These are phyloP conservation scores for Filobasidium uniguttulatum DNA, from an alignment of 1,284 basidiomycete species.

Conservation along the genomic window DNA sequence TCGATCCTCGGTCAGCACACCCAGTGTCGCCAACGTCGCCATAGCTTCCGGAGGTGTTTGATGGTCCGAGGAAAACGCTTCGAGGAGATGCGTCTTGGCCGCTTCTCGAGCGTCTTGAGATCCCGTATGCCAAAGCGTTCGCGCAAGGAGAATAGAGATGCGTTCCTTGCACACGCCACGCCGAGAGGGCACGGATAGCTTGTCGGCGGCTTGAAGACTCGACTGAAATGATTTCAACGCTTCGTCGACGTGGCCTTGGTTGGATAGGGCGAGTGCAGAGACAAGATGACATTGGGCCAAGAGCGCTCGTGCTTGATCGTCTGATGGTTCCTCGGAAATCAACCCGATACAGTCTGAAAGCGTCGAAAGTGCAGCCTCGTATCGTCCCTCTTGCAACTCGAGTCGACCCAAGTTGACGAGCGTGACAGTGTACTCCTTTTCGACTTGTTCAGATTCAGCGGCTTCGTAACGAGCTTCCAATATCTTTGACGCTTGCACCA, in stretches of 20 bases:
- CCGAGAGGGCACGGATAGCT: conserved; percentile 17
- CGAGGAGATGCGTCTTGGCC: conserved; percentile 65
- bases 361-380: conserved; percentile 50
- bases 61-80: conserved; percentile 61
- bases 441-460: conserved; percentile 60
- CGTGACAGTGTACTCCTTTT: conserved; percentile 66
- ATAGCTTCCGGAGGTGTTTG: conserved; percentile 54
- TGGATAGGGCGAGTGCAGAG: conserved; percentile 47
- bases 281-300: background rate
- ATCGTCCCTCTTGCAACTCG: conserved; percentile 48
- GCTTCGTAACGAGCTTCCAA: conserved; percentile 81
- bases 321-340: conserved; percentile 44
- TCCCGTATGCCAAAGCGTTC: conserved; percentile 67
- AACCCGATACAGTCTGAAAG: conserved; percentile 63
- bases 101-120: conserved; percentile 58
- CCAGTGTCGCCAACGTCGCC: conserved; percentile 71
- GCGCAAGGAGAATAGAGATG: conserved; percentile 59
- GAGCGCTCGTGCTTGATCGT: conserved; percentile 44
- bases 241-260: conserved; percentile 48
- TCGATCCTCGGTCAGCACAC: conserved; percentile 62
- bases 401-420: conserved; percentile 72
- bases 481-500: conserved; percentile 47
- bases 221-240: conserved; percentile 54
- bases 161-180: conserved; percentile 48
- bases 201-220: conserved; percentile 44